Conservation (phyloP, 2,329 filamentous ascomycete genomes). For the Sphaerulina vaccinii region DNA sequence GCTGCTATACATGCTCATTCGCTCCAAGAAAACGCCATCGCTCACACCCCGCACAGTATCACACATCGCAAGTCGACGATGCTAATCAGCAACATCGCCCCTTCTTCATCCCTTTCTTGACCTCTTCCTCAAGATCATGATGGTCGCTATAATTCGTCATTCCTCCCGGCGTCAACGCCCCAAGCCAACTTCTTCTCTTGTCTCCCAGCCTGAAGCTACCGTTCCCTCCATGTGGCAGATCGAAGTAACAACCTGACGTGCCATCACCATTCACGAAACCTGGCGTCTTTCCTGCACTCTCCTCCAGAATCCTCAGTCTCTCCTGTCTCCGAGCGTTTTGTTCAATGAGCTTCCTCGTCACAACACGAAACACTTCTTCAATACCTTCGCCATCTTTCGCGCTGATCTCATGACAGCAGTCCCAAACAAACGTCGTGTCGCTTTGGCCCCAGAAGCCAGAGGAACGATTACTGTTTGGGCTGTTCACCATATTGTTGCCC, state of each 20-base stretch:
- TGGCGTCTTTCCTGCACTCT: constrained; percentile 45
- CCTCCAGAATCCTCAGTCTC: constrained; percentile 48
- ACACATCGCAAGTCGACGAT: neutral
- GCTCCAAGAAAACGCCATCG: neutral
- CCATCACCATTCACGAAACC: constrained; percentile 37
- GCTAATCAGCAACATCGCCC: constrained; percentile 32
- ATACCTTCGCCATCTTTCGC: constrained; percentile 93
- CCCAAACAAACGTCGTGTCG: constrained; percentile 68
- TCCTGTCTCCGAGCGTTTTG: constrained; percentile 60
- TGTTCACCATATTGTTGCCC: constrained; percentile 22
- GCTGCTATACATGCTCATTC: neutral
- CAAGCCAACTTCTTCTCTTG: constrained; percentile 66
- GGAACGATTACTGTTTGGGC: constrained; percentile 53
- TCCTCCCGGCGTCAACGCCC: constrained; percentile 50
- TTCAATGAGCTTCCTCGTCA: constrained; percentile 80
- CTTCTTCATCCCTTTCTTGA: constrained; percentile 25
- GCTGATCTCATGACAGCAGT: constrained; percentile 94
- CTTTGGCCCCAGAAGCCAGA: constrained; percentile 81
- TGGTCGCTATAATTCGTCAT: constrained; percentile 30
- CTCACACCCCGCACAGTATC: neutral
- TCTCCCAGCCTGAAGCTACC: constrained; percentile 63
- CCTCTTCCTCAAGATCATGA: constrained; percentile 28
- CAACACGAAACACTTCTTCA: constrained; percentile 91
- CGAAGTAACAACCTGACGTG: constrained; percentile 47
- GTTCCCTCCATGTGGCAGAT: constrained; percentile 47